Base-by-base conservation (phyloP, 1,284 basidiomycete genomes). In the Ustilago crameri region DNA sequence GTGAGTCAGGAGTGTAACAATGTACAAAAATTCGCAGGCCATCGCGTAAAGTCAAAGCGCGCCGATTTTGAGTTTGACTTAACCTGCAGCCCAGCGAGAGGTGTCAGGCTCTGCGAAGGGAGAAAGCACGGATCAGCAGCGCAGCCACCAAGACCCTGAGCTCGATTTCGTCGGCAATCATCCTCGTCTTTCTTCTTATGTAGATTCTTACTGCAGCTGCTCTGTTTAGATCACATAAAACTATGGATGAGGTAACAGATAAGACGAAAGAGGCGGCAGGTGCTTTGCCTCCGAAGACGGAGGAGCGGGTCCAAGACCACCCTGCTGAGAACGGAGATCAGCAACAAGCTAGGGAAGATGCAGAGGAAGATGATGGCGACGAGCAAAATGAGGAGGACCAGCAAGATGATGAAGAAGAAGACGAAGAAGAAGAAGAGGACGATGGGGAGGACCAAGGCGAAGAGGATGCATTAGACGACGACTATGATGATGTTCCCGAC, bases 121-220 rank as follows among this genome's bases (percentile, higher is more conserved):
- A 18, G n/a, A n/a, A 44, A 43, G 57, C 57, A 52, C 57, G 47
- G 57, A 53, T 60, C 57, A 60, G 48, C 57, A 44, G 57, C 48
- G 52, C 57, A 60, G 48, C 27, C 0, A 30, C 30, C 30, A 30
- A 30, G 30, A 18, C 18, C 20, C 24, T 9, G 12, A 17, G 23
- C 10, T 17, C 37, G 23, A 37, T 9, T 37, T 17, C 35, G n/a
- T 37, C 35, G 14, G 17, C 35, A 7, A 37, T n/a, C n/a, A 37
- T 5, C 35, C n/a, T n/a, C 17, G 12, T 37, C 35, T 37, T 17
- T 14, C 35, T 34, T 9, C 32, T 15, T 34, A 34, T 34, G n/a
- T n/a, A n/a, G n/a, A n/a, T n/a, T n/a, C n/a, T n/a, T n/a, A n/a
- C n/a, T n/a, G n/a, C n/a, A n/a, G n/a, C n/a, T n/a, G n/a, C n/a